Evolutionary conservation across 2,329 filamentous ascomycete species (phyloP), one percentile per base, ranked within the genome.

Genomic region (Colletotrichum cuscutae): DNA sequence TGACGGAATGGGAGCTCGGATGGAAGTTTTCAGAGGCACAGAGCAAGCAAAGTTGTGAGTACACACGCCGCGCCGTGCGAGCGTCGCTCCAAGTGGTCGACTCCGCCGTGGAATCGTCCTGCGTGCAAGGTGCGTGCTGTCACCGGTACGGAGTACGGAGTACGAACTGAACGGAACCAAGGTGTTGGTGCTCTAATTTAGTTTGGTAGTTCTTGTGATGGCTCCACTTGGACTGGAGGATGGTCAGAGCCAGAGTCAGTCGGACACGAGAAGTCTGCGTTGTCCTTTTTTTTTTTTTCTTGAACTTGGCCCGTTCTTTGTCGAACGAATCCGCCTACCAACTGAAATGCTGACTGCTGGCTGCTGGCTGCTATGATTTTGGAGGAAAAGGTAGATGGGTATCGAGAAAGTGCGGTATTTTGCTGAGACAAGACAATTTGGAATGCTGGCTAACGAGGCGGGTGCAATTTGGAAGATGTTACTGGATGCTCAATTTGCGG

Each of bases 161-260:
- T 42, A 42, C 13, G 59, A 46, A 56, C 53, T 63, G 32, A 24
- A 61, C 65, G 65, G 54, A 19, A 60, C 70, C 65, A 32, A 69
- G 37, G 26, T 22, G 42, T 68, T 59, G 58, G 59, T 30, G 65
- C 54, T 68, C 54, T 69, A 65, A 35, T 64, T 63, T 63, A 37
- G 28, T 35, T 63, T 26, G 32, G 28, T 35, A n/a, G 42, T 49
- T 49, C 42, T 59, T 60, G 37, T 26, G 42, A 46, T 24, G 68
- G 56, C 42, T 57, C 68, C 62, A 71, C 68, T 60, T 32, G 26
- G 53, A 28, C 58, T 56, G 54, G 46, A 61, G 57, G 24, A 62
- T 42, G 49, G 46, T 54, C 30, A 13, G n/a, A 56, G 37, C 28
- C 19, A 24, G 53, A 32, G 46, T 32, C 46, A 30, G 52, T 24